Percentiles rank a stretch among this genome's conserved stretches.
Evolutionary conservation across 2,329 filamentous ascomycete species (phyloP).

Genomic region (Cryphonectria carpinicola): DNA sequence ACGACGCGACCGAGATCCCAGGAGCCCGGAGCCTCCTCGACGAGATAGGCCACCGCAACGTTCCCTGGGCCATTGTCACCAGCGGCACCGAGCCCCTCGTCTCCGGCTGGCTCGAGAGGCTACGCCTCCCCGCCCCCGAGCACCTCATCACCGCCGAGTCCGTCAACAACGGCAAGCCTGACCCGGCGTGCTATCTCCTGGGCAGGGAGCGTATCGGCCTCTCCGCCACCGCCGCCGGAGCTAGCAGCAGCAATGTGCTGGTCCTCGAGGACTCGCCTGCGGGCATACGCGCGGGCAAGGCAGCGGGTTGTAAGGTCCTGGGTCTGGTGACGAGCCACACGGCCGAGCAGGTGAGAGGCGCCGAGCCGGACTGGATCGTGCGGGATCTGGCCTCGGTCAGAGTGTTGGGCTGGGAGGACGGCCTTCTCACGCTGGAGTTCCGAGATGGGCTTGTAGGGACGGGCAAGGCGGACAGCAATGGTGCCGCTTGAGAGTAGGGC

Average conservation of each 20-base stretch:
- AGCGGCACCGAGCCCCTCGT: conserved; percentile 72
- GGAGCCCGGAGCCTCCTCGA: conserved; percentile 75
- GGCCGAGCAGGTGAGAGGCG: conserved; percentile 69
- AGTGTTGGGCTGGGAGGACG: conserved; percentile 60
- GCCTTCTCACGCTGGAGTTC: conserved; percentile 70
- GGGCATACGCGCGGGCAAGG: conserved; percentile 81
- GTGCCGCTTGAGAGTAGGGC: conserved; percentile 6
- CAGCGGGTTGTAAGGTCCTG: conserved; percentile 81
- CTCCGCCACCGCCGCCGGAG: conserved; percentile 39
- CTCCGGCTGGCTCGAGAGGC: conserved; percentile 70
- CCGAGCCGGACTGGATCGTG: conserved; percentile 88
- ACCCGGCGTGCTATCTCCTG: conserved; percentile 73
- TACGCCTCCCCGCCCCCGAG: conserved; percentile 67
- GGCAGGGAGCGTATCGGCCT: conserved; percentile 66
- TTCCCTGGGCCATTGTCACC: conserved; percentile 86
- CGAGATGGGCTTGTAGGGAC: conserved; percentile 56
- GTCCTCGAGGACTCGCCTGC: conserved; percentile 91
- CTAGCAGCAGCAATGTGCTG: conserved; percentile 55
- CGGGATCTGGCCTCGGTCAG: conserved; percentile 75
- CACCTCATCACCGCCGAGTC: conserved; percentile 77
- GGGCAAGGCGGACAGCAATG: conserved; percentile 9
- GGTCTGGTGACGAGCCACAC: conserved; percentile 86
- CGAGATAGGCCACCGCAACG: conserved; percentile 62
- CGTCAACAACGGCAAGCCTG: conserved; percentile 75
- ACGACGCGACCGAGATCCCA: conserved; percentile 82